Evolutionary conservation across 352 stramenopile genomes (phyloP), one percentile per base, ranked within the genome.

Genomic region (Pythium aquatile): DNA sequence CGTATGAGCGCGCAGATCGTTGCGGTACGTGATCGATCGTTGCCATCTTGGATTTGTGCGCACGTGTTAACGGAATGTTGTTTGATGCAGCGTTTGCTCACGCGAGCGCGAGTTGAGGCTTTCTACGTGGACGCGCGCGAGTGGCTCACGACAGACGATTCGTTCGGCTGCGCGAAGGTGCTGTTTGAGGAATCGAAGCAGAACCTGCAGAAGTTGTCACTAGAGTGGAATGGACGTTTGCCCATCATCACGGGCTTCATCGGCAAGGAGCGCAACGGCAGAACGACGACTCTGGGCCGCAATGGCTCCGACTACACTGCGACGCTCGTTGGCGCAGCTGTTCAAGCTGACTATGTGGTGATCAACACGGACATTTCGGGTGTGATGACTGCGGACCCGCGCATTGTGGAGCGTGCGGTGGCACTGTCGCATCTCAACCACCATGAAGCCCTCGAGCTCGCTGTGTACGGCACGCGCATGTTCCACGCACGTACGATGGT

Each of bases 401-500:
- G 78, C 16, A 88, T 94, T 52, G 86, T 94, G 13, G 77, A 90
- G n/a, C 80, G 79, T 11, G 86, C 84, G 0, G 76, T 83, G 10
- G 77, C 83, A 26, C 68, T 94, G 1, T 88, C 81, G 17, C 81
- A 94, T 54, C 58, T 94, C 26, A 93, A 87, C 56, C 83, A 94
- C 61, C 75, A 92, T 65, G 85, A 94, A 63, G 85, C 85, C 8
- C 70, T 94, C 3, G 85, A 92, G 56, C 79, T 94, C 2, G 85
- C 83, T 2, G 80, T 93, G 24, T 94, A 94, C 63, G 83, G 85
- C 17, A 92, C 83, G 1, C 77, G 85, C 32, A 94, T 94, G 83
- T 94, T 94, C 62, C 85, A 93, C 60, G 78, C 85, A 4, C 82
- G 83, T 7, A 94, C 85, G n/a, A 93, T 94, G 82, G 75, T 94